These are phyloP conservation scores for Monosporascus sp. DNA, from an alignment of 2,329 filamentous ascomycete genomes.

Conservation along the genomic window DNA sequence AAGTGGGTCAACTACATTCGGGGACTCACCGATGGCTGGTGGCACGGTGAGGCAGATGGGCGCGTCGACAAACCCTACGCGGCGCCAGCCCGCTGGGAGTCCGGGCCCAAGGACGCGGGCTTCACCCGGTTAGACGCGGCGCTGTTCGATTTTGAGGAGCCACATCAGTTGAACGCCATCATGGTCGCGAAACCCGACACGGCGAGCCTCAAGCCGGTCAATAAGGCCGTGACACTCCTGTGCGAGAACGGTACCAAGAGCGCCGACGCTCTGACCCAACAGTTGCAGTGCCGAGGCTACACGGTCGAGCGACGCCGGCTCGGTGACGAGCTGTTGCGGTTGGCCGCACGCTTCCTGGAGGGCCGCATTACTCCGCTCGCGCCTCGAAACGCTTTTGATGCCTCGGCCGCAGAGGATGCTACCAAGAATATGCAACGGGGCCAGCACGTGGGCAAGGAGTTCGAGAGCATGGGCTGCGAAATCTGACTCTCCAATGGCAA, in stretches of 20 bases:
- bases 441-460: slow-evolving; percentile 28
- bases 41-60: slow-evolving; percentile 25
- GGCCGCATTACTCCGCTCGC: slow-evolving; percentile 12
- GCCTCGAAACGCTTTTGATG: slow-evolving; percentile 16
- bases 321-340: slow-evolving; percentile 7
- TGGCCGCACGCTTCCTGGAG: slow-evolving; percentile 7
- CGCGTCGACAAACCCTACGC: slow-evolving; percentile 23
- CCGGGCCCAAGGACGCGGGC: slow-evolving; percentile 18
- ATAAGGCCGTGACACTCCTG: slow-evolving; percentile 7
- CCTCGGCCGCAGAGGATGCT: slow-evolving; percentile 20
- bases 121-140: slow-evolving; percentile 16
- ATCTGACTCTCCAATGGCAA: slow-evolving; percentile 21
- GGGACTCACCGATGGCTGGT: slow-evolving; percentile 29
- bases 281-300: slow-evolving; percentile 12
- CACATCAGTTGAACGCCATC: slow-evolving; percentile 11
- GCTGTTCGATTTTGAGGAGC: slow-evolving; percentile 1
- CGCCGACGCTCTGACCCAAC: neutral
- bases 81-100: slow-evolving; percentile 18
- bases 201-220: neutral
- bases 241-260: neutral
- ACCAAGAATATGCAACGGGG: slow-evolving; percentile 32
- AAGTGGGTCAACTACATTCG: slow-evolving; percentile 26
- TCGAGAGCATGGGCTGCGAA: slow-evolving; percentile 6
- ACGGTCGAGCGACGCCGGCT: slow-evolving; percentile 9
- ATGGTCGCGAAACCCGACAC: slow-evolving; percentile 4